Evolutionary conservation across 2,329 filamentous ascomycete species (phyloP).

Genomic region (Trichophaea hybrida): DNA sequence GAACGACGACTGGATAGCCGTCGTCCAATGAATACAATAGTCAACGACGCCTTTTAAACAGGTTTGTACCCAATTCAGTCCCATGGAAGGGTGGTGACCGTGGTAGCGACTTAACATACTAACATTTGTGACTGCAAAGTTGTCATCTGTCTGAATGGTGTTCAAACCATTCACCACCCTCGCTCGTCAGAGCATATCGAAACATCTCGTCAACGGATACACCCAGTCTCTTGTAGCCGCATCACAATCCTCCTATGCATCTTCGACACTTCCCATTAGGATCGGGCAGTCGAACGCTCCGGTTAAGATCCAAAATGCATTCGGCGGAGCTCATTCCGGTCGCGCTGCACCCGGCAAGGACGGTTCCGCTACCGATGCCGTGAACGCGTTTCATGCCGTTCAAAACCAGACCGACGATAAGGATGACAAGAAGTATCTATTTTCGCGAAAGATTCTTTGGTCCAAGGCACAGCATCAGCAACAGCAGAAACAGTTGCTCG

Average conservation of each 20-base stretch:
- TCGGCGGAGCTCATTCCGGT: constrained; percentile 36
- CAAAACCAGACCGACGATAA: constrained; percentile 22
- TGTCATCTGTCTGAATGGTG: constrained; percentile 29
- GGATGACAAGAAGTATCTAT: constrained; percentile 22
- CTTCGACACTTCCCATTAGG: constrained; percentile 52
- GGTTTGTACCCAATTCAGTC: background rate
- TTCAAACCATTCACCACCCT: constrained; percentile 59
- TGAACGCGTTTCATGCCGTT: constrained; percentile 11
- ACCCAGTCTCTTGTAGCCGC: constrained; percentile 94
- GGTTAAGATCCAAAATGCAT: constrained; percentile 36
- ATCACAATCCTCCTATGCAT: constrained; percentile 67
- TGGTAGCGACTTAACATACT: background rate
- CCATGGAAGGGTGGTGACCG: background rate
- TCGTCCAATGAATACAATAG: constrained; percentile 1
- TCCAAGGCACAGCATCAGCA: constrained; percentile 24
- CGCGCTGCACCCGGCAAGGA: constrained; percentile 22
- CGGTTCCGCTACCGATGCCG: constrained; percentile 13
- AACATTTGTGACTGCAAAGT: background rate
- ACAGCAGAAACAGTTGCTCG: constrained; percentile 16
- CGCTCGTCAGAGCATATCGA: constrained; percentile 93
- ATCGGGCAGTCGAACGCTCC: constrained; percentile 42
- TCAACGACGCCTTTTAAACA: background rate
- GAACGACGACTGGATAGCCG: background rate
- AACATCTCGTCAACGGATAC: constrained; percentile 95
- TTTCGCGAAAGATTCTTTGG: constrained; percentile 24